Percentiles rank a stretch among this genome's conserved stretches.
Evolutionary conservation across 495 filamentous ascomycete genomes (phyloP).

Genomic region (Terfezia boudieri): DNA sequence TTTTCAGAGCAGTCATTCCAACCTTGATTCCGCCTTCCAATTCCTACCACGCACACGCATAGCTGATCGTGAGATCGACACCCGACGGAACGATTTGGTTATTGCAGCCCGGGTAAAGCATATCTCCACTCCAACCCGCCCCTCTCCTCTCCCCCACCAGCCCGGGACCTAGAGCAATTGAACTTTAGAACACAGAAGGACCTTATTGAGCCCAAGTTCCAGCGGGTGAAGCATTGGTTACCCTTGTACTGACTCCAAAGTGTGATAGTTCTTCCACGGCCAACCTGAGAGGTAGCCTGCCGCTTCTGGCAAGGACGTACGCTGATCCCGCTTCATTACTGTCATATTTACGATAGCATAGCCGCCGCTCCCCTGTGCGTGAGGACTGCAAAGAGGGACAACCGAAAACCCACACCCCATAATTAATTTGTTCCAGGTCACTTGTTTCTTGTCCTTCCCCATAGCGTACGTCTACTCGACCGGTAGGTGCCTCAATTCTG

Average conservation of each 20-base stretch:
- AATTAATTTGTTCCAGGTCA: too few relatives aligned
- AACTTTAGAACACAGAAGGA: too few relatives aligned
- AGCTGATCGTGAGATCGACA: background rate
- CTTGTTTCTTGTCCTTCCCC: too few relatives aligned
- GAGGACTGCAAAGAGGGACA: background rate
- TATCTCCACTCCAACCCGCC: background rate
- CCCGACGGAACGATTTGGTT: background rate
- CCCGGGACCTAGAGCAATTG: too few relatives aligned
- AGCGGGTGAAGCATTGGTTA: too few relatives aligned
- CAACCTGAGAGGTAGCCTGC: background rate
- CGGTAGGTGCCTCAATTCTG: background rate
- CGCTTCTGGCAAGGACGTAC: background rate
- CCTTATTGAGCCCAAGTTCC: too few relatives aligned
- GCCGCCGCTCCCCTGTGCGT: background rate
- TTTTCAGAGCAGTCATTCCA: too few relatives aligned
- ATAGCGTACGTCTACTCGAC: background rate
- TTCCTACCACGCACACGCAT: too few relatives aligned
- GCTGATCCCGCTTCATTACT: background rate
- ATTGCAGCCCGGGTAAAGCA: background rate
- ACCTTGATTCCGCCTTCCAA: too few relatives aligned
- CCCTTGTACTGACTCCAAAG: too few relatives aligned
- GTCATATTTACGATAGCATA: background rate
- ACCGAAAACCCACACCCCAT: background rate
- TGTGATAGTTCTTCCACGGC: background rate
- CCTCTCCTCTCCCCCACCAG: background rate